Conservation (phyloP, 2,329 filamentous ascomycete species). For the Colletotrichum chlorophyti region DNA sequence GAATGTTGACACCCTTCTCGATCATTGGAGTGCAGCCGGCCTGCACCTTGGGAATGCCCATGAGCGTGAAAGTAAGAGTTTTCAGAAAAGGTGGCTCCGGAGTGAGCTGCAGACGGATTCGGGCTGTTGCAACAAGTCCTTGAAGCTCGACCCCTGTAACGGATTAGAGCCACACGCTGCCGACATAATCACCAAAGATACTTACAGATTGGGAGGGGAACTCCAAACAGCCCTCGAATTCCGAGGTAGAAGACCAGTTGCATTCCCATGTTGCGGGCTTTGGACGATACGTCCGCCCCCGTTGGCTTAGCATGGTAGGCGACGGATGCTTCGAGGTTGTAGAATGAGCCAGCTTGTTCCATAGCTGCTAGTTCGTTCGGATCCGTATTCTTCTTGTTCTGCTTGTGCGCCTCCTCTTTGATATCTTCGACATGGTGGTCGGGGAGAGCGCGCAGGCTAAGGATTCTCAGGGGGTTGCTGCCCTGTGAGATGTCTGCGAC, state of each 20-base stretch:
- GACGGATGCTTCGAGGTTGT: slow-evolving; percentile 80
- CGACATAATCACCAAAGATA: too few species aligned
- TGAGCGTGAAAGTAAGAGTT: slow-evolving; percentile 89
- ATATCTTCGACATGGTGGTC: slow-evolving; percentile 82
- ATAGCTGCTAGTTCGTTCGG: slow-evolving; percentile 86
- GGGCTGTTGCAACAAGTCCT: slow-evolving; percentile 74
- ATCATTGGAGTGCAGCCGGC: slow-evolving; percentile 93
- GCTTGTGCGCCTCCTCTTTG: slow-evolving; percentile 64
- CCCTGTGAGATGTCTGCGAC: slow-evolving; percentile 96
- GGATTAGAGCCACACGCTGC: too few species aligned
- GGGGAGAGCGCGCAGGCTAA: slow-evolving; percentile 85
- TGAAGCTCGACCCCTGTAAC: slow-evolving; percentile 70
- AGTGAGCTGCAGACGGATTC: slow-evolving; percentile 75
- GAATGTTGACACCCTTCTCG: slow-evolving; percentile 86
- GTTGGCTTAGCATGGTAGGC: slow-evolving; percentile 83
- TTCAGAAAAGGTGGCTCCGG: slow-evolving; percentile 94
- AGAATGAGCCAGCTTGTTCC: slow-evolving; percentile 89
- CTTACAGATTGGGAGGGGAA: slow-evolving; percentile 81
- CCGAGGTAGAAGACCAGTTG: slow-evolving; percentile 93
- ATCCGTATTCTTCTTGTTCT: slow-evolving; percentile 71
- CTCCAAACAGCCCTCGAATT: slow-evolving; percentile 85
- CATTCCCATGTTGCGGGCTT: slow-evolving; percentile 74
- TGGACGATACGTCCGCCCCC: slow-evolving; percentile 73
- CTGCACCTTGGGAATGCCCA: slow-evolving; percentile 89
- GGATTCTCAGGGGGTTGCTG: slow-evolving; percentile 84